Evolutionary conservation across 805 yeast genomes (phyloP).

Genomic region (Blastobotrys muscicola): DNA sequence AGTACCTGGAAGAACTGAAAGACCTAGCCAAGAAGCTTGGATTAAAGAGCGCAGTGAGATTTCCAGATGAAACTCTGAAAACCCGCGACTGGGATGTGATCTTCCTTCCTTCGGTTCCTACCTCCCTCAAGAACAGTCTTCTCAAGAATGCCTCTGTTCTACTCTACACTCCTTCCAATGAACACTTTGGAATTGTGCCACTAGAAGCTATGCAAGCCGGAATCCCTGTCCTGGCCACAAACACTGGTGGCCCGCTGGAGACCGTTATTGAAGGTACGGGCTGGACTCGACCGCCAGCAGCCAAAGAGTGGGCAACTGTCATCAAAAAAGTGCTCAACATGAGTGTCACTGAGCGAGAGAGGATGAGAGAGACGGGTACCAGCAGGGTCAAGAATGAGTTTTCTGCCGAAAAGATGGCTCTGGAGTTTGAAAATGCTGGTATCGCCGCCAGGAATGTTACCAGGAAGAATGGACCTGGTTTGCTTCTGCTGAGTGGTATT

Average conservation of each 20-base stretch:
- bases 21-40: slow-evolving; percentile 36
- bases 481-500: slow-evolving; percentile 7
- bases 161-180: slow-evolving; percentile 81
- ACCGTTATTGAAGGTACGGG: slow-evolving; percentile 44
- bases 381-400: slow-evolving; percentile 25
- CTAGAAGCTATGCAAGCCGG: slow-evolving; percentile 84
- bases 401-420: slow-evolving; percentile 24
- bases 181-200: slow-evolving; percentile 98
- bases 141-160: slow-evolving; percentile 49
- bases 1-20: slow-evolving; percentile 55
- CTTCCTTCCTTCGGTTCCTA: slow-evolving; percentile 73
- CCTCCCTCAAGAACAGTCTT: slow-evolving; percentile 53
- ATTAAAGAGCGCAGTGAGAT: slow-evolving; percentile 36
- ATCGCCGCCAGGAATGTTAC: neutral
- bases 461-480: too few species aligned
- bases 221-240: slow-evolving; percentile 76
- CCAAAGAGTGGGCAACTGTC: slow-evolving; percentile 29
- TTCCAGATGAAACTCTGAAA: neutral
- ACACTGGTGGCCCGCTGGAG: slow-evolving; percentile 90
- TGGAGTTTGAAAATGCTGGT: slow-evolving; percentile 18
- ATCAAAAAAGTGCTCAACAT: slow-evolving; percentile 20
- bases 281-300: slow-evolving; percentile 29
- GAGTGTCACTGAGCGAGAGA: slow-evolving; percentile 13
- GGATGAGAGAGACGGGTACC: slow-evolving; percentile 26
- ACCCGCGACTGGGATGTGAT: slow-evolving; percentile 35